Percentiles rank a stretch among this genome's conserved stretches.
Evolutionary conservation across 441 rosid genomes (phyloP).

Genomic region (Populus hybrid): DNA sequence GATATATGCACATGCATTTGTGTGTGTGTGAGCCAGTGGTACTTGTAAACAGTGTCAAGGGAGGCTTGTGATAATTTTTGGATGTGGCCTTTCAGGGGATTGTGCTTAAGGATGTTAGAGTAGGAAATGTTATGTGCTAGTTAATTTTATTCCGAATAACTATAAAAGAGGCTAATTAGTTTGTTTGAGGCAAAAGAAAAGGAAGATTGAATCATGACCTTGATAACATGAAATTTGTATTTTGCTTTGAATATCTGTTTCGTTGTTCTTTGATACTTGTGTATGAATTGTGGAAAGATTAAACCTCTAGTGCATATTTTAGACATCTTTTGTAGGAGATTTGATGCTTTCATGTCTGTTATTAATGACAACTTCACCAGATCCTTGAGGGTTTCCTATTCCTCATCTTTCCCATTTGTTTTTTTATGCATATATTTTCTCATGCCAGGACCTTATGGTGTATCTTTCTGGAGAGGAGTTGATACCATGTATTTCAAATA

Average conservation of each 20-base stretch:
- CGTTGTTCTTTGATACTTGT: neutral
- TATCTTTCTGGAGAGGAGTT: neutral
- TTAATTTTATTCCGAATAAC: neutral
- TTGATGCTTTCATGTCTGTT: neutral
- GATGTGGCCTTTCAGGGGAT: neutral
- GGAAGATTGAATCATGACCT: neutral
- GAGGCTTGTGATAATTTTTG: neutral
- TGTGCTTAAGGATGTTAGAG: neutral
- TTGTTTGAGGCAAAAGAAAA: neutral
- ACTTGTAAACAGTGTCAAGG: conserved; percentile 5
- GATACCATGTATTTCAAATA: neutral
- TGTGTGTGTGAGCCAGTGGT: neutral
- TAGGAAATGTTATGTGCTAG: neutral
- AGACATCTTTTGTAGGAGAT: neutral
- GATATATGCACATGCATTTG: neutral
- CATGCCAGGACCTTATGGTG: neutral
- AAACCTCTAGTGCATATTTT: neutral
- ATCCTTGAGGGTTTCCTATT: neutral
- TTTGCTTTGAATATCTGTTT: neutral
- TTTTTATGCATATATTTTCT: neutral
- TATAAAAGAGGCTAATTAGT: neutral
- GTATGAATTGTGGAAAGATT: neutral
- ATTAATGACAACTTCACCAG: neutral
- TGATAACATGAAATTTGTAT: neutral
- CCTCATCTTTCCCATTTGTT: neutral